Evolutionary conservation across 73 alveolate species (phyloP).

Genomic region (Halteria grandinella): DNA sequence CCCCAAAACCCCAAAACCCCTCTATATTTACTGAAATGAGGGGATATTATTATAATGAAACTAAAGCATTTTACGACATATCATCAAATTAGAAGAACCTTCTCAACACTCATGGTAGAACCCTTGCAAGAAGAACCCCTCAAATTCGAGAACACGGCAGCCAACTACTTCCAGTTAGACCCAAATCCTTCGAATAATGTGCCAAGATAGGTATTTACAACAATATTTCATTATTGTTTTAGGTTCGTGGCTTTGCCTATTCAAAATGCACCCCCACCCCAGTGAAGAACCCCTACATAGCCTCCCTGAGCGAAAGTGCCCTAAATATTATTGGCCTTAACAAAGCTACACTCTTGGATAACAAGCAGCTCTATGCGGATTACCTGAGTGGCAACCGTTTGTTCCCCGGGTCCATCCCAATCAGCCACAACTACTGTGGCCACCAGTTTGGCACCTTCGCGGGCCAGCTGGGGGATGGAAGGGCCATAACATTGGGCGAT

Average conservation of each 20-base stretch:
- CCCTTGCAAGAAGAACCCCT: not conserved
- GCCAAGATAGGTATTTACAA: slow-evolving; percentile 32
- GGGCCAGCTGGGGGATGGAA: slow-evolving; percentile 85
- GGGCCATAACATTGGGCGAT: slow-evolving; percentile 84
- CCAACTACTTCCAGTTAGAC: slow-evolving; percentile 4
- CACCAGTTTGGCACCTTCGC: slow-evolving; percentile 82
- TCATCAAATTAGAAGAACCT: not conserved
- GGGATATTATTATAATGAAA: not conserved
- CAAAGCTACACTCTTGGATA: not conserved
- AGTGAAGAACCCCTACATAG: slow-evolving; percentile 54
- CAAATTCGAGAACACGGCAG: slow-evolving; percentile 40
- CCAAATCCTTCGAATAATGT: not conserved
- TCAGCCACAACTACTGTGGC: slow-evolving; percentile 83
- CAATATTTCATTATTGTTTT: slow-evolving; percentile 3
- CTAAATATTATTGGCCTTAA: slow-evolving; percentile 2
- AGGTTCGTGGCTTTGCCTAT: slow-evolving; percentile 32
- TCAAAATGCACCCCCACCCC: slow-evolving; percentile 54
- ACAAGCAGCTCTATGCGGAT: slow-evolving; percentile 51
- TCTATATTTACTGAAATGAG: not conserved
- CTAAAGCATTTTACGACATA: slow-evolving; percentile 10
- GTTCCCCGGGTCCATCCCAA: slow-evolving; percentile 60
- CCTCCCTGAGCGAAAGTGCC: not conserved
- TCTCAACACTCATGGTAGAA: not conserved
- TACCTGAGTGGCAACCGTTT: slow-evolving; percentile 62
- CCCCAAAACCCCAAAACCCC: slow-evolving; percentile 56